phyloP scores from a whole-genome alignment of 768 basidiomycete species.

The Mycena alexandri region DNA sequence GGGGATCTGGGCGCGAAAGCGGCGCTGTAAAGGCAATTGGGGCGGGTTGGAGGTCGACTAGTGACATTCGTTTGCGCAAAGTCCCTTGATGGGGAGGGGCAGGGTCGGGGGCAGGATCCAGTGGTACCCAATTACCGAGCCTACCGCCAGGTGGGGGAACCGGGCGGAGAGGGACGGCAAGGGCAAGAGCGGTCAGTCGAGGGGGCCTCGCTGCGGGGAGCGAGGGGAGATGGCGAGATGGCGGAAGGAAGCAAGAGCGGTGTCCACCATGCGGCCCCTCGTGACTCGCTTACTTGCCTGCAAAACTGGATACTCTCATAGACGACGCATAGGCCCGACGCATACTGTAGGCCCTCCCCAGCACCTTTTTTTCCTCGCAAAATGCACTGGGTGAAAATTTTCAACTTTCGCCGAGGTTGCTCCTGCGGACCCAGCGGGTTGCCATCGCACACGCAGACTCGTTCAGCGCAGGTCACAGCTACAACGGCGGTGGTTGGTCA shows the following conservation, averaged over 20 bases:
- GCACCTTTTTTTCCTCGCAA: too few relatives aligned
- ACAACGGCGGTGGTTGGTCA: too few relatives aligned
- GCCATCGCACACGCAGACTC: too few relatives aligned
- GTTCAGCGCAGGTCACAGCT: too few relatives aligned
- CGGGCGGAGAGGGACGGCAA: slow-evolving; percentile 71
- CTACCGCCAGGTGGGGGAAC: slow-evolving; percentile 77
- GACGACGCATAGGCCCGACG: too few relatives aligned
- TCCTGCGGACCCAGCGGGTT: too few relatives aligned
- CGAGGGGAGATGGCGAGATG: slow-evolving; percentile 25
- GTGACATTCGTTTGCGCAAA: slow-evolving; percentile 63
- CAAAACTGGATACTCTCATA: too few relatives aligned
- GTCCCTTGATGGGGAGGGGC: slow-evolving; percentile 23
- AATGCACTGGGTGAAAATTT: too few relatives aligned
- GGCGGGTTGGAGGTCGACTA: slow-evolving; percentile 58
- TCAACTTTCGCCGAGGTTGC: too few relatives aligned
- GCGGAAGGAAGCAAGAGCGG: not conserved
- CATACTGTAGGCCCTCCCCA: too few relatives aligned
- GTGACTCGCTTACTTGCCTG: not conserved
- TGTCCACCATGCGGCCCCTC: too few relatives aligned
- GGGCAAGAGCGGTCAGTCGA: slow-evolving; percentile 63
- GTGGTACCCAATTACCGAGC: slow-evolving; percentile 47
- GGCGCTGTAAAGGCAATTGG: slow-evolving; percentile 38
- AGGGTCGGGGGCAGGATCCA: slow-evolving; percentile 15
- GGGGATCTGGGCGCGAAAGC: slow-evolving; percentile 37
- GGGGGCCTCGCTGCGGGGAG: slow-evolving; percentile 65